Base-by-base conservation (phyloP, 2,329 filamentous ascomycete genomes). In the Aspergillus fumigatiaffinis region DNA sequence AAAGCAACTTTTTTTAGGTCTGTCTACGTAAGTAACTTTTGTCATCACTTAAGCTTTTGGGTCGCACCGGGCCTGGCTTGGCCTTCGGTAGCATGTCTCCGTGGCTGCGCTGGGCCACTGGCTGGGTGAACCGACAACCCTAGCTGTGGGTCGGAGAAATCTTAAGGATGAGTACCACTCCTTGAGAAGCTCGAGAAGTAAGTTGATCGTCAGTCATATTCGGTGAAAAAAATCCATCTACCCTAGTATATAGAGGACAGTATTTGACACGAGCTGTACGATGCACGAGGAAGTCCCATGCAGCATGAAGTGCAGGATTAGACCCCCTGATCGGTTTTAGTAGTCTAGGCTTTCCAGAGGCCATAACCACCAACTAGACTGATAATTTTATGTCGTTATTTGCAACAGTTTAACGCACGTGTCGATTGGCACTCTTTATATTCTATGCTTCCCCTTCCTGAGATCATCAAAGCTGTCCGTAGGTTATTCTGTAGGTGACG, bases 1-100 rank as follows among this genome's bases (percentile, higher is more conserved):
- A 23, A 17, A 49, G 57, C 46, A 41, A 10, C 21, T 4, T 6
- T 55, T 48, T 52, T 29, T 28, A 44, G 35, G 32, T 48, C 48
- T n/a, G 14, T 12, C 12, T 26, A 10, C 12, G 12, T 4, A 14
- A 17, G 9, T 52, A 44, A 42, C 50, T 29, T n/a, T n/a, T 29
- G 48, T 25, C 20, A 41, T 21, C 41, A 49, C 25, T 58, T 55
- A 58, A 58, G 56, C 53, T 58, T 58, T 53, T 52, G 53, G 44
- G 46, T 50, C 35, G 55, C 56, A 48, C 52, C 56, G 50, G 53
- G 49, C 53, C 50, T 44, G 41, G 53, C 55, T 56, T 56, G 46
- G 51, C 35, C 44, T 44, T 21, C 48, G 17, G 10, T 9, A 47
- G 20, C 20, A 44, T 10, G 5, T 38, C 32, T 38, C 14, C 14